Evolutionary conservation across 441 rosid genomes (phyloP), one percentile per base, ranked within the genome.

Genomic region (Adansonia gregorii): DNA sequence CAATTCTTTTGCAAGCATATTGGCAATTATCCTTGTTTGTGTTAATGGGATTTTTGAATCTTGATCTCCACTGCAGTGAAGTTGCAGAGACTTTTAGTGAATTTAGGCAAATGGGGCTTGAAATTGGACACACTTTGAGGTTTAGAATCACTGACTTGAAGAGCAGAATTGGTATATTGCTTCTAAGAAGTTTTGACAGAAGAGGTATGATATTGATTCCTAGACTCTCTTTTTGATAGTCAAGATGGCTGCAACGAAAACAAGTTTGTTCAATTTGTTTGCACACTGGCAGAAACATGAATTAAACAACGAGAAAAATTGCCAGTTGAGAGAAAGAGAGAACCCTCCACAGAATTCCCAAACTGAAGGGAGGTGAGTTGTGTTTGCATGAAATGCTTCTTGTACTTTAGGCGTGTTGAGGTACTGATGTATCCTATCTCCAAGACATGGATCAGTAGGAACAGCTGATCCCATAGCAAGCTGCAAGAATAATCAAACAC

Each of bases 311-410:
- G 22, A 20, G 2, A 35, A 35, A 55, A 55, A 55, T 22, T 60
- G 17, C 15, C 66, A 60, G 12, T 60, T 60, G 66, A 11, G 41
- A 60, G 41, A 24, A 60, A 60, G 7, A n/a, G 12, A 43, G 27
- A 35, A 67, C 54, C 54, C 72, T 67, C 72, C 54, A 67, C 55
- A 67, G 52, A 67, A 67, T 67, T 45, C 55, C 72, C 72, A 67
- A 19, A 4, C 17, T 19, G n/a, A 45, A 67, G 72, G 31, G 15
- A 45, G 10, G 72, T 45, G 46, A 35, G 35, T 67, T 45, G 72
- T 67, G 55, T 67, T 45, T 19, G 72, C 86, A 82, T 85, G 88
- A 24, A 88, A 79, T 73, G 86, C 84, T 4, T 60, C 19, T 78
- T 78, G 76, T 10, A 78, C 76, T 72, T 19, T 15, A 14, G 65